Percentiles rank a stretch among this genome's conserved stretches.
Conservation (phyloP, 805 yeast species). For the Hanseniaspora vineae region DNA sequence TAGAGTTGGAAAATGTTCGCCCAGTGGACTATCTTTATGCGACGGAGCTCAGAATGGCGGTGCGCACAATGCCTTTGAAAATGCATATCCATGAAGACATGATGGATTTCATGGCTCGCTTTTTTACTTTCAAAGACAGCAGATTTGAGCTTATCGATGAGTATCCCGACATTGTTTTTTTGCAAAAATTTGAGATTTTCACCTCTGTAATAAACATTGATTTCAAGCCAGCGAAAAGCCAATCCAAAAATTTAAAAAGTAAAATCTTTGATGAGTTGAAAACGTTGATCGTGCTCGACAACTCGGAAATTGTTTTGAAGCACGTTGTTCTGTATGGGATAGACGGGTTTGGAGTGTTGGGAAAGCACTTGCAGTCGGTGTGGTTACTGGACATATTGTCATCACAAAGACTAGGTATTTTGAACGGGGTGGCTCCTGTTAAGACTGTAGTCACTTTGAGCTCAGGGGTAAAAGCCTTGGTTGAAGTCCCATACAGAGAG, state of each 20-base stretch:
- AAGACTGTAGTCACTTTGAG: conserved; percentile 67
- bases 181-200: conserved; percentile 55
- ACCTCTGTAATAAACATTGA: conserved; percentile 58
- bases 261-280: conserved; percentile 48
- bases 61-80: conserved; percentile 52
- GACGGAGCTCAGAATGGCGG: conserved; percentile 46
- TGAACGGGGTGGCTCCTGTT: conserved; percentile 77
- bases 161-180: conserved; percentile 50
- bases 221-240: conserved; percentile 69
- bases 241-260: conserved; percentile 60
- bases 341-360: conserved; percentile 55
- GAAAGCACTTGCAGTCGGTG: conserved; percentile 40
- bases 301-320: conserved; percentile 57
- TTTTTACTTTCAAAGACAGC: conserved; percentile 65
- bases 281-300: conserved; percentile 82
- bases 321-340: conserved; percentile 60
- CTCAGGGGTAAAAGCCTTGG: conserved; percentile 59
- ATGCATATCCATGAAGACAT: conserved; percentile 90
- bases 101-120: conserved; percentile 67
- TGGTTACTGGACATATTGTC: conserved; percentile 84
- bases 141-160: conserved; percentile 49
- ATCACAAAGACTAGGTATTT: conserved; percentile 68
- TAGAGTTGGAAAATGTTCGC: conserved; percentile 43
- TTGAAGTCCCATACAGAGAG: conserved; percentile 62
- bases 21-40: conserved; percentile 56